These are phyloP conservation scores for Phytophthora idaei DNA, from an alignment of 352 stramenopile species.

Conservation along the genomic window DNA sequence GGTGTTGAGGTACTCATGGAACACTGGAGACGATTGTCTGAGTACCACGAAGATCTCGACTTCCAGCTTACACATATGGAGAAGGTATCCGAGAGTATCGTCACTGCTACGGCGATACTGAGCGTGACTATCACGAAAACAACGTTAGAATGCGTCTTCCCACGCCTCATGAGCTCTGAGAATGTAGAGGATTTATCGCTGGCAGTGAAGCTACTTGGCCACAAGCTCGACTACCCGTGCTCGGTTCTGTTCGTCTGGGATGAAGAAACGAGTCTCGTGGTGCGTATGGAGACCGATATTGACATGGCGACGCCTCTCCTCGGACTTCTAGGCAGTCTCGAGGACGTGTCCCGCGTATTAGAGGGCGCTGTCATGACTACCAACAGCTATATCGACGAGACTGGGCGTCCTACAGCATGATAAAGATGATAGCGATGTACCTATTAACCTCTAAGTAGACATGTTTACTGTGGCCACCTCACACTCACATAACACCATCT, in stretches of 20 bases:
- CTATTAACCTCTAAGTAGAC: conserved; percentile 1
- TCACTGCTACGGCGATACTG: conserved; percentile 28
- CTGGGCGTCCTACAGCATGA: conserved; percentile 1
- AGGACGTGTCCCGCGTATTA: conserved; percentile 33
- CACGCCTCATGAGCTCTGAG: conserved; percentile 42
- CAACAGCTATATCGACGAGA: conserved; percentile 19
- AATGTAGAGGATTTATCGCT: conserved; percentile 36
- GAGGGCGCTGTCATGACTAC: conserved; percentile 25
- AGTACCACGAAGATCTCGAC: conserved; percentile 41
- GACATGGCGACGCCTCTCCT: conserved; percentile 36
- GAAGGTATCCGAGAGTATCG: conserved; percentile 36
- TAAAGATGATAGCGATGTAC: background rate
- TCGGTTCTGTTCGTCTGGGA: conserved; percentile 44
- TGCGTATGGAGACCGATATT: conserved; percentile 35
- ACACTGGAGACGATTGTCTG: conserved; percentile 46
- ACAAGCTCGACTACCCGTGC: conserved; percentile 39
- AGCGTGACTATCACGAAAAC: conserved; percentile 41
- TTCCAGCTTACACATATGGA: conserved; percentile 44
- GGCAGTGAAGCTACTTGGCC: conserved; percentile 37
- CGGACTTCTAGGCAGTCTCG: conserved; percentile 27
- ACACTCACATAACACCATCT: conserved; percentile 6
- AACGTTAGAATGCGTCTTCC: conserved; percentile 42
- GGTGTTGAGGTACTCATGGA: conserved; percentile 37
- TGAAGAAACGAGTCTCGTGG: conserved; percentile 40
- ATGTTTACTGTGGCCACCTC: conserved; percentile 16